Percentiles rank a stretch among this genome's conserved stretches.
phyloP scores from a whole-genome alignment of 2,329 filamentous ascomycete species.

The Monosporascus cannonballus region DNA sequence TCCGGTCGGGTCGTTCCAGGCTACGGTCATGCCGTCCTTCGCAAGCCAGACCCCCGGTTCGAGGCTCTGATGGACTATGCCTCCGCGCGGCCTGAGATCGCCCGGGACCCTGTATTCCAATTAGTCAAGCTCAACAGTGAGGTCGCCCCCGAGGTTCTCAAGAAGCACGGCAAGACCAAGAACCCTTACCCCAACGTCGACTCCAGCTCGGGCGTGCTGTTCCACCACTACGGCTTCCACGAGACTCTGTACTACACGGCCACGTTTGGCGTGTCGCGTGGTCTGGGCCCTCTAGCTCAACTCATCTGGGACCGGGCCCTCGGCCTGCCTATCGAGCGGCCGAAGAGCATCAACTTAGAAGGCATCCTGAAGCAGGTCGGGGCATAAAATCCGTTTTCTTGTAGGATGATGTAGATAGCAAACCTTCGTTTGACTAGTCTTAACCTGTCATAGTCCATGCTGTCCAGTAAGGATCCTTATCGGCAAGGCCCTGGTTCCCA shows the following conservation, averaged over 20 bases:
- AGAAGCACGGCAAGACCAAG: constrained; percentile 96
- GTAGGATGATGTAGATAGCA: constrained; percentile 4
- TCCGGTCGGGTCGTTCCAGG: constrained; percentile 91
- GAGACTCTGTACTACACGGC: constrained; percentile 92
- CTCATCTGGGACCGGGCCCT: constrained; percentile 93
- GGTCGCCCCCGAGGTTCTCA: constrained; percentile 84
- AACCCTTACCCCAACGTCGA: constrained; percentile 98
- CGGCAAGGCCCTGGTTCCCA: not conserved
- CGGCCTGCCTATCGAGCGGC: constrained; percentile 91
- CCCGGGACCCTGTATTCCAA: constrained; percentile 82
- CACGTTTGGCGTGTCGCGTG: constrained; percentile 63
- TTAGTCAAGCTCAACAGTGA: constrained; percentile 90
- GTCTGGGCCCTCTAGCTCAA: constrained; percentile 84
- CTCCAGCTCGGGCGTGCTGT: constrained; percentile 84
- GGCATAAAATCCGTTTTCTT: constrained; percentile 8
- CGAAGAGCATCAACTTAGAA: constrained; percentile 93
- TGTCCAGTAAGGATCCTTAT: not conserved
- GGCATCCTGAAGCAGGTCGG: constrained; percentile 69
- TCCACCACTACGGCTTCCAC: constrained; percentile 97
- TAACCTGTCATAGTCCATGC: not conserved
- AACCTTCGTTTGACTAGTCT: not conserved
- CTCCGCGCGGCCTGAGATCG: constrained; percentile 75
- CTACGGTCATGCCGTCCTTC: constrained; percentile 91
- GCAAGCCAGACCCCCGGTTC: constrained; percentile 95
- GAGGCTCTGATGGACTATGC: constrained; percentile 97